A percentile compares a stretch with the other conserved stretches of the same genome.
Conservation (phyloP, 495 filamentous ascomycete genomes). For the Aspergillus diversus region DNA sequence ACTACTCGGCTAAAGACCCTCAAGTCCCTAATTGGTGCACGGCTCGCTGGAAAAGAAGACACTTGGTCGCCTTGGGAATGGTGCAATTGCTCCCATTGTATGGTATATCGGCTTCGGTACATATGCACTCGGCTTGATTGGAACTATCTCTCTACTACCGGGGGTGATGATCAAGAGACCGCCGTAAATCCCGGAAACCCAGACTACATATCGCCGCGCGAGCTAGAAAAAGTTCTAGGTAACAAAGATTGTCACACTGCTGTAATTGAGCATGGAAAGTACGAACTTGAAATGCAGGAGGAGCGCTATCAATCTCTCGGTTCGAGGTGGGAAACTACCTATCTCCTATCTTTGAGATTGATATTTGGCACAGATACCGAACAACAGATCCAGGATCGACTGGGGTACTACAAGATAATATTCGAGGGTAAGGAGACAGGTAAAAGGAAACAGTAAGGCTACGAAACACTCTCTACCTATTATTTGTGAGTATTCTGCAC, state of each 20-base stretch:
- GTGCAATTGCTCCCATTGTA: constrained; percentile 11
- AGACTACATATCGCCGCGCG: constrained; percentile 7
- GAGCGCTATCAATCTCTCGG: not conserved
- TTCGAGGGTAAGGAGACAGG: not conserved
- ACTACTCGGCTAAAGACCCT: constrained; percentile 11
- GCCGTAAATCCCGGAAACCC: constrained; percentile 9
- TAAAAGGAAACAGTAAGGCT: not conserved
- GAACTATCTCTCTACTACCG: not conserved
- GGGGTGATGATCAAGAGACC: not conserved
- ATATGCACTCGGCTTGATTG: constrained; percentile 6
- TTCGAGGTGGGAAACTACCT: constrained; percentile 5
- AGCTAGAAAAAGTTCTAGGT: not conserved
- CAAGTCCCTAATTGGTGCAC: constrained; percentile 3
- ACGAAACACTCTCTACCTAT: too few species aligned
- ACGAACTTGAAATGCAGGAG: constrained; percentile 1
- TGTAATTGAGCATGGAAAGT: not conserved
- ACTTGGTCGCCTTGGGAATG: constrained; percentile 11
- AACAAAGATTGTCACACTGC: not conserved
- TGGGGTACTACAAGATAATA: constrained; percentile 2
- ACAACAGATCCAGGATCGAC: not conserved
- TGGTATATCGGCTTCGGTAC: not conserved
- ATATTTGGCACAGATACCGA: constrained; percentile 3
- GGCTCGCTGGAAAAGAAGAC: constrained; percentile 2
- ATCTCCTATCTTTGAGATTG: constrained; percentile 10
- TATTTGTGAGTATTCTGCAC: too few species aligned